These are phyloP conservation scores for Microdochium bolleyi DNA, from an alignment of 2,329 filamentous ascomycete species.

Conservation along the genomic window DNA sequence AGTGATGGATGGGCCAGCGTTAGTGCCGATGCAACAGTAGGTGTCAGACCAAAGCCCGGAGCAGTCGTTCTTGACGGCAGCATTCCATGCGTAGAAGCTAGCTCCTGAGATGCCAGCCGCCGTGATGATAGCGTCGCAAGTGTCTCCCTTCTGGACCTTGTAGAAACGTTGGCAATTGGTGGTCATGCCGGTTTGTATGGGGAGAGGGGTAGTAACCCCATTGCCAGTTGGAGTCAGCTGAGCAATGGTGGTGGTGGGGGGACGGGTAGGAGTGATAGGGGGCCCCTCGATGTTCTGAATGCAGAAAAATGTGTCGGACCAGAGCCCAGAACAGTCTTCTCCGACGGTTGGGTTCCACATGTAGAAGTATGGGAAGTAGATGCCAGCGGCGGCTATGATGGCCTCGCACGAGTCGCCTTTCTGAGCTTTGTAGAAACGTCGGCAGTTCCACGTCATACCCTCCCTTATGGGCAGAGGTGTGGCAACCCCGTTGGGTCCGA, in stretches of 20 bases:
- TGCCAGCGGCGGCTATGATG: too few relatives aligned
- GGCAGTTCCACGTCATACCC: not conserved
- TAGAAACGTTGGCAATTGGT: not conserved
- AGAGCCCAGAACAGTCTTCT: too few relatives aligned
- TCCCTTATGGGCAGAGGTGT: not conserved
- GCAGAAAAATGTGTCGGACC: too few relatives aligned
- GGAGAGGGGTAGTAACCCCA: not conserved
- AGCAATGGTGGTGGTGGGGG: not conserved
- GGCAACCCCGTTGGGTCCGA: not conserved
- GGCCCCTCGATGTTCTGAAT: too few relatives aligned
- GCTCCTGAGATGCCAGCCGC: not conserved
- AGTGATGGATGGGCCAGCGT: not conserved
- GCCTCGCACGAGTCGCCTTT: too few relatives aligned
- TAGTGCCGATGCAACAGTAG: not conserved
- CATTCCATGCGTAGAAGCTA: not conserved
- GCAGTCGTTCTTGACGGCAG: not conserved
- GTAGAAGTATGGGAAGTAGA: too few relatives aligned
- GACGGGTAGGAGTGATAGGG: not conserved
- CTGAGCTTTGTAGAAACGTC: conserved; percentile 1
- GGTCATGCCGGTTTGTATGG: not conserved
- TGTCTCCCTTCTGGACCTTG: not conserved
- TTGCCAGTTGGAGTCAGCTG: too few relatives aligned
- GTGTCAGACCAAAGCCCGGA: not conserved
- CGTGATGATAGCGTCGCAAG: not conserved
- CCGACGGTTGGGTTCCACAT: too few relatives aligned